Conservation (phyloP, 2,329 filamentous ascomycete genomes). For the Hypoxylon sp. region DNA sequence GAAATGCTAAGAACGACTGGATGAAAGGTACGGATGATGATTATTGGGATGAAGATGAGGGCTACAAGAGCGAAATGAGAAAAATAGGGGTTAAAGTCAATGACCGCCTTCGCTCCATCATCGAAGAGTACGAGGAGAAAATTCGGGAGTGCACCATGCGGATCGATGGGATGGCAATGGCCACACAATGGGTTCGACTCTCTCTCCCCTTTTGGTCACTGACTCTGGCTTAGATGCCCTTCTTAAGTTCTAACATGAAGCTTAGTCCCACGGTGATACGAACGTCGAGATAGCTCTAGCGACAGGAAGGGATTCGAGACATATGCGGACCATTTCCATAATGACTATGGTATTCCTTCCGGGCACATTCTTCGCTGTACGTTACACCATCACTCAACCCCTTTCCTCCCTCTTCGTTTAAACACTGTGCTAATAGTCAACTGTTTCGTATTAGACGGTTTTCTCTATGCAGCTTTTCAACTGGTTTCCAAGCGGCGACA, state of each 20-base stretch:
- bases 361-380: constrained; percentile 53
- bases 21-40: not conserved
- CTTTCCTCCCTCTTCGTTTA: not conserved
- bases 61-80: constrained; percentile 9
- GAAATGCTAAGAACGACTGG: not conserved
- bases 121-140: constrained; percentile 54
- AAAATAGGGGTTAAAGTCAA: constrained; percentile 39
- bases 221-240: not conserved
- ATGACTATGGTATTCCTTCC: constrained; percentile 55
- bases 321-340: constrained; percentile 53
- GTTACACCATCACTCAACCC: constrained; percentile 1
- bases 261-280: constrained; percentile 51
- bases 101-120: constrained; percentile 44
- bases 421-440: not conserved
- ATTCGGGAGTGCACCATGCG: constrained; percentile 55
- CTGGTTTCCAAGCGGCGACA: constrained; percentile 33
- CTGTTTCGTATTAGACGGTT: constrained; percentile 35
- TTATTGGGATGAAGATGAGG: not conserved
- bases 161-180: constrained; percentile 56
- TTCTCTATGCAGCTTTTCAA: constrained; percentile 51
- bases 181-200: constrained; percentile 55
- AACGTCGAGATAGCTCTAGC: constrained; percentile 53
- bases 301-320: constrained; percentile 49
- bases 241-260: not conserved
- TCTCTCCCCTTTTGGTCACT: not conserved